phyloP scores from a whole-genome alignment of 2,329 filamentous ascomycete genomes.

The Lomentospora prolificans region DNA sequence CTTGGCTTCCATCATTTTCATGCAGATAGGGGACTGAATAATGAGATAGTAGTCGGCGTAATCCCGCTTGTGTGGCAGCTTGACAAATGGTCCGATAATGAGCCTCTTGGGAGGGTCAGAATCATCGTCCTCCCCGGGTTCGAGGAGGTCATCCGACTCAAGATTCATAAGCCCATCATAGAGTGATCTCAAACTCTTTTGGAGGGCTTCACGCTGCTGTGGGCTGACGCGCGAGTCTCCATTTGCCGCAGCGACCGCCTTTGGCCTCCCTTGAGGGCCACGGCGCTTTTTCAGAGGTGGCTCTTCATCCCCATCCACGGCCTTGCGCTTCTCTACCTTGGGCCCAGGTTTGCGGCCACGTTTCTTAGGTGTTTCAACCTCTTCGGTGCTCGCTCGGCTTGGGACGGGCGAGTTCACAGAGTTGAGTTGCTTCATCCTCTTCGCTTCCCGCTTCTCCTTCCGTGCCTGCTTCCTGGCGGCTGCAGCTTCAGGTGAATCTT shows the following conservation, averaged over 20 bases:
- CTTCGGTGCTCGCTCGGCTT: constrained; percentile 79
- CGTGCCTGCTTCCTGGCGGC: constrained; percentile 82
- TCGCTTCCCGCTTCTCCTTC: constrained; percentile 68
- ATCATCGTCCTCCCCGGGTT: constrained; percentile 40
- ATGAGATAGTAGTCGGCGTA: constrained; percentile 94
- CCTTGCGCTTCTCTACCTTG: constrained; percentile 81
- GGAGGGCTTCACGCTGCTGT: constrained; percentile 64
- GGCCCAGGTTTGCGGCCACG: constrained; percentile 70
- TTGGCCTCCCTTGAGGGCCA: constrained; percentile 59
- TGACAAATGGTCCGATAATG: constrained; percentile 90
- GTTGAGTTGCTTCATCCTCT: constrained; percentile 53
- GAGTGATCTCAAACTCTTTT: constrained; percentile 66
- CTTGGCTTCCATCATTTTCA: constrained; percentile 89
- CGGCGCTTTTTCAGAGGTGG: constrained; percentile 71
- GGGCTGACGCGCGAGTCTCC: constrained; percentile 39
- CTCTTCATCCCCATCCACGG: constrained; percentile 66
- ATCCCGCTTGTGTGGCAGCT: constrained; percentile 76
- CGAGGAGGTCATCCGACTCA: constrained; percentile 63
- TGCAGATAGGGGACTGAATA: constrained; percentile 86
- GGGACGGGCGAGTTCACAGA: constrained; percentile 63
- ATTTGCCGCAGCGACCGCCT: constrained; percentile 35
- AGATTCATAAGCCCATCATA: constrained; percentile 76
- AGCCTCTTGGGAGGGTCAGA: constrained; percentile 56
- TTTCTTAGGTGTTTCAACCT: constrained; percentile 68
- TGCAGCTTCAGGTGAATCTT: constrained; percentile 87